These are phyloP conservation scores for Silene vulgaris DNA, from an alignment of 179 eudicot genomes.

Conservation along the genomic window DNA sequence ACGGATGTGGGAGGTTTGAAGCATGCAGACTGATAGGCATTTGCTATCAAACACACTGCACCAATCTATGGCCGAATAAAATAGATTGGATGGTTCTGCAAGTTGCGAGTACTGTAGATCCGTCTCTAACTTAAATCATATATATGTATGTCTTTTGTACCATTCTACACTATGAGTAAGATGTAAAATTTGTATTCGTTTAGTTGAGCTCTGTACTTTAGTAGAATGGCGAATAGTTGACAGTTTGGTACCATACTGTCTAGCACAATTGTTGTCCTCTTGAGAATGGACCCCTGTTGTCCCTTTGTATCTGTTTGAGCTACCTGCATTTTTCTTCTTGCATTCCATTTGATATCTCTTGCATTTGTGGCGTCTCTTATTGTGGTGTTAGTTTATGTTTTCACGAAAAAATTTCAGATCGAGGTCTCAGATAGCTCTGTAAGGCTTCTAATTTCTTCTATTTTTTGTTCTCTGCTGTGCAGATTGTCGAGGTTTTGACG, in stretches of 20 bases:
- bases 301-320: too few species aligned
- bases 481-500: constrained; percentile 93
- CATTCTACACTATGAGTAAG: too few species aligned
- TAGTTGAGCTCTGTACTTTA: background rate
- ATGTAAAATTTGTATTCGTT: too few species aligned
- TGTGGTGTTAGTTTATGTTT: background rate
- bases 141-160: background rate
- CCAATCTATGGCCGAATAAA: background rate
- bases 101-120: background rate
- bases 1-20: background rate
- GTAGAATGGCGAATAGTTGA: too few species aligned
- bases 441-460: background rate
- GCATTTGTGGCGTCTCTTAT: background rate
- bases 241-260: too few species aligned
- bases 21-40: background rate
- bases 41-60: background rate
- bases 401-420: background rate
- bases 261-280: too few species aligned
- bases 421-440: background rate
- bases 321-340: too few species aligned
- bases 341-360: background rate
- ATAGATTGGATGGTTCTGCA: background rate
- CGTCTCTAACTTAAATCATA: background rate
- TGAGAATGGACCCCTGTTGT: too few species aligned
- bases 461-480: constrained; percentile 23